Conservation (phyloP, 139 green algal species). For the Tetratostichococcus sp. region DNA sequence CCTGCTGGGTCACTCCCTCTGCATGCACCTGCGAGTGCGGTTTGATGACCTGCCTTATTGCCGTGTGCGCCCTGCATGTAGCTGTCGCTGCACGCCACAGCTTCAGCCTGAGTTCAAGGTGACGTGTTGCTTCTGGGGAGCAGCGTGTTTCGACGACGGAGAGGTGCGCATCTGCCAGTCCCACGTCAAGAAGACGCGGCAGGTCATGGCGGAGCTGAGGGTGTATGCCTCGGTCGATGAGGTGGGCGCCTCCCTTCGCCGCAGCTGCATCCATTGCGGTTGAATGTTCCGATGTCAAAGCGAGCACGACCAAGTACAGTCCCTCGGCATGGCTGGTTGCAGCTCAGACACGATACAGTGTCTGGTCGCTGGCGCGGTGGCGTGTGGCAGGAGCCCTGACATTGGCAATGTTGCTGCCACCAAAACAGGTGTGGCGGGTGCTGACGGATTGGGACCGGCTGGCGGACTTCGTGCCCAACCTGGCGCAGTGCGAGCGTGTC, state of each 20-base stretch:
- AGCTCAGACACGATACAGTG: no score
- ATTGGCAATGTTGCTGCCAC: not conserved
- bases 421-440: constrained; percentile 51
- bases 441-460: constrained; percentile 53
- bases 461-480: constrained; percentile 51
- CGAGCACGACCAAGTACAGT: no score
- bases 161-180: not conserved
- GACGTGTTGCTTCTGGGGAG: no score
- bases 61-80: no score
- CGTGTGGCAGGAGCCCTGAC: not conserved
- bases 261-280: not conserved
- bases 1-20: no score
- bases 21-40: no score
- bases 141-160: not conserved
- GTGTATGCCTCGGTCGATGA: constrained; percentile 35
- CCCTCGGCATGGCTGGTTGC: no score
- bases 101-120: no score
- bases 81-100: no score
- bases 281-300: not conserved
- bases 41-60: no score
- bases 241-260: constrained; percentile 9
- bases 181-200: not conserved
- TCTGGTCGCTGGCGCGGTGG: not conserved
- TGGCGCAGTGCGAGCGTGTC: constrained; percentile 43
- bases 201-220: constrained; percentile 36